These are phyloP conservation scores for Tylopilus plumbeoviolaceoides DNA, from an alignment of 768 basidiomycete species.

Conservation along the genomic window DNA sequence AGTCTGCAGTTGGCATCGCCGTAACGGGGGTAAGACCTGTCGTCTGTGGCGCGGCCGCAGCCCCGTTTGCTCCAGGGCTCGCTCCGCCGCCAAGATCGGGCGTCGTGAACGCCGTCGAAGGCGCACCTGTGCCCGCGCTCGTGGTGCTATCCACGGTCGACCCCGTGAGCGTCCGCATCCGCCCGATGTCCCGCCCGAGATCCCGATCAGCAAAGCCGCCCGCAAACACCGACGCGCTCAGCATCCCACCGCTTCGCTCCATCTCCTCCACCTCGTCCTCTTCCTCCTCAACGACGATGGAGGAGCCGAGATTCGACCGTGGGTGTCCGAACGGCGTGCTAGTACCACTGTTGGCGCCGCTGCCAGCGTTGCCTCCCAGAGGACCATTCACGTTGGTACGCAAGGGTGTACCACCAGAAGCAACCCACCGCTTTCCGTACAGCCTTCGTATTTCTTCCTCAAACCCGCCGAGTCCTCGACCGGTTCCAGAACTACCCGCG, in stretches of 20 bases:
- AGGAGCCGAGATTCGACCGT: constrained; percentile 48
- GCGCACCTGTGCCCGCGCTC: constrained; percentile 34
- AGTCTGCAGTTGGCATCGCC: constrained; percentile 66
- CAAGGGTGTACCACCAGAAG: constrained; percentile 53
- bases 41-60: constrained; percentile 36
- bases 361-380: constrained; percentile 33
- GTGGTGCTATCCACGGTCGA: constrained; percentile 36
- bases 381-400: constrained; percentile 57
- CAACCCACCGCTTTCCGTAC: constrained; percentile 70
- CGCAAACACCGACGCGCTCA: constrained; percentile 30
- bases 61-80: constrained; percentile 33
- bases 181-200: constrained; percentile 33
- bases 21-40: constrained; percentile 67
- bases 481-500: constrained; percentile 28
- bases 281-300: constrained; percentile 66
- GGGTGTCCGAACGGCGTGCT: constrained; percentile 63
- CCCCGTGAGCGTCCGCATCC: constrained; percentile 55
- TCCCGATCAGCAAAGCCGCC: constrained; percentile 41
- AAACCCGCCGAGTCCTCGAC: constrained; percentile 51
- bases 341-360: constrained; percentile 58
- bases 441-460: constrained; percentile 78
- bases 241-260: constrained; percentile 35
- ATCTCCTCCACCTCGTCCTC: constrained; percentile 68
- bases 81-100: constrained; percentile 47
- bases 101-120: constrained; percentile 56